Evolutionary conservation across 2,329 filamentous ascomycete species (phyloP).

Genomic region (Aspergillus puulaauensis): DNA sequence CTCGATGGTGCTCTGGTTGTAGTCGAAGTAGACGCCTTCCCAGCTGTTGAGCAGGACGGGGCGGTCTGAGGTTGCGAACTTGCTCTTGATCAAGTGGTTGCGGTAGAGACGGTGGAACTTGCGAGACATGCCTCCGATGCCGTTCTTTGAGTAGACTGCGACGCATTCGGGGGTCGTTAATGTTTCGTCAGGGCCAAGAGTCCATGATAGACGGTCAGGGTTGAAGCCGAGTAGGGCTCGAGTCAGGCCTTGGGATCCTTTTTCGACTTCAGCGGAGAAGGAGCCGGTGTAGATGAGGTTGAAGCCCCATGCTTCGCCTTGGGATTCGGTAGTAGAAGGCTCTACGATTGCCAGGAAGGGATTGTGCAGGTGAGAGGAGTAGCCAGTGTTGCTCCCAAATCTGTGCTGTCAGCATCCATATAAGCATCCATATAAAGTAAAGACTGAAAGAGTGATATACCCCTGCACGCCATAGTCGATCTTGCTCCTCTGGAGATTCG

Average conservation of each 20-base stretch:
- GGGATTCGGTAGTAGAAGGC: constrained; percentile 59
- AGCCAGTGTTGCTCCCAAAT: constrained; percentile 62
- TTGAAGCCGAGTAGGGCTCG: constrained; percentile 64
- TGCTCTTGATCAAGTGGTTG: constrained; percentile 60
- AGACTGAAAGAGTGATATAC: constrained; percentile 32
- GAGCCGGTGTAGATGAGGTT: constrained; percentile 65
- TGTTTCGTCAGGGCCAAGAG: constrained; percentile 55
- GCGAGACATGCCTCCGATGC: constrained; percentile 62
- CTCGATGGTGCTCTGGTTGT: constrained; percentile 54
- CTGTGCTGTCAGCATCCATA: constrained; percentile 31
- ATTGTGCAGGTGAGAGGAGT: constrained; percentile 64
- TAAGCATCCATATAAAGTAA: neutral
- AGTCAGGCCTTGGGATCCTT: constrained; percentile 61
- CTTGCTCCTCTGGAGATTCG: constrained; percentile 53
- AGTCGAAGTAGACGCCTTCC: constrained; percentile 63
- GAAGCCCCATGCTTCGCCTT: constrained; percentile 64
- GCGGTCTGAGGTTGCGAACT: constrained; percentile 52
- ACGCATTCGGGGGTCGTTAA: constrained; percentile 64
- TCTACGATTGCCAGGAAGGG: constrained; percentile 61
- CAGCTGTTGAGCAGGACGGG: constrained; percentile 64
- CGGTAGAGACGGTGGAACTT: constrained; percentile 62
- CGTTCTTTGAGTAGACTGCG: constrained; percentile 59
- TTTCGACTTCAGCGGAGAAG: constrained; percentile 61
- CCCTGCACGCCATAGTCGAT: constrained; percentile 58
- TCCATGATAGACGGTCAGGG: constrained; percentile 60